Evolutionary conservation across 352 stramenopile species (phyloP), one percentile per base, ranked within the genome.

Genomic region (Sclerospora graminicola): DNA sequence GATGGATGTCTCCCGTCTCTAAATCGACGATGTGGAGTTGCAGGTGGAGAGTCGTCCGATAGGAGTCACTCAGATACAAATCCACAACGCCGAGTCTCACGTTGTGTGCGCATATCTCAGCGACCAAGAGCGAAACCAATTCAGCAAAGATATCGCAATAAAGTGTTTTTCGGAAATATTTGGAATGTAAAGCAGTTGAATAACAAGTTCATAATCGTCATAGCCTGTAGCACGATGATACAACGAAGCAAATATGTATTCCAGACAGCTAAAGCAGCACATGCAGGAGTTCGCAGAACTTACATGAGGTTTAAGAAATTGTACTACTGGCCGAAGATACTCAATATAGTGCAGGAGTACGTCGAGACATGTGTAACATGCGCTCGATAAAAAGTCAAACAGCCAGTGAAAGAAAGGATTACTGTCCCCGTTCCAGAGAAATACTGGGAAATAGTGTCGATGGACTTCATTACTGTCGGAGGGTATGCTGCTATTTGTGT

Each of bases 381-480:
- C 63, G 2, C 59, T 26, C 6, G 21, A 26, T 26, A 6, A 6
- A n/a, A n/a, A 26, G 21, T 26, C 21, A 6, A n/a, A 26, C 21
- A 26, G 21, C 21, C 21, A 26, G 21, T 6, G 6, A 26, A 26
- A 26, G 21, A 26, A 26, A 26, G 21, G 21, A 26, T 7, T 26
- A 26, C 6, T 26, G 6, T 26, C 6, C 21, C 21, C 21, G 6
- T 26, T 26, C 21, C 21, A 6, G 21, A 26, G 21, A 3, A 26
- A 26, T 26, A 6, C 21, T 26, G 21, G 4, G 21, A 26, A 6
- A 7, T 7, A 26, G 4, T 26, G 21, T 26, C 41, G 8, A 62
- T 60, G 23, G 53, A 60, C 31, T 63, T 61, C 20, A 49, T 67
- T 5, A 59, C 51, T 4, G 53, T 26, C 4, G 21, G 21, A 26